phyloP scores from a whole-genome alignment of 2,329 filamentous ascomycete species.

The Xylariaceae sp. region DNA sequence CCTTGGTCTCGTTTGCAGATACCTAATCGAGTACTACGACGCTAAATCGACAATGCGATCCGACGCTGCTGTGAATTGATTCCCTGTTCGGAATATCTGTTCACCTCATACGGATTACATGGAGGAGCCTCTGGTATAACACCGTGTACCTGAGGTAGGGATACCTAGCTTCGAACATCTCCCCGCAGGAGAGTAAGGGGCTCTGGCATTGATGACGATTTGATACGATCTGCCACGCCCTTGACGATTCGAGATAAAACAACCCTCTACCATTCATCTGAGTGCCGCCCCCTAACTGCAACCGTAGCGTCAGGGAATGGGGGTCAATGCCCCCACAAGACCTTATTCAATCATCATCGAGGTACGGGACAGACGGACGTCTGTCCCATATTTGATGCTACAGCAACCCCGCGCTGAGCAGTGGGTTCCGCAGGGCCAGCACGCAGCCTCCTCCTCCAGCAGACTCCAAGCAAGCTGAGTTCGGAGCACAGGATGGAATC shows the following conservation, averaged over 20 bases:
- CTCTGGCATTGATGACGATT: neutral
- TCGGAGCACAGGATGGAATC: neutral
- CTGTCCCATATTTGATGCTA: neutral
- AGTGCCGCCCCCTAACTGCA: too few species aligned
- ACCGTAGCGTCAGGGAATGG: too few species aligned
- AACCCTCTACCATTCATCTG: too few species aligned
- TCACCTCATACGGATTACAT: too few species aligned
- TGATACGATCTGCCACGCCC: neutral
- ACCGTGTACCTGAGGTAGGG: neutral
- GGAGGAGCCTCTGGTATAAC: too few species aligned
- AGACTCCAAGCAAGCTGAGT: neutral
- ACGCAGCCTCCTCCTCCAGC: neutral
- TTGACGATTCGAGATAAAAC: neutral
- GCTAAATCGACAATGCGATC: neutral
- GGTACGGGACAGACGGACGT: too few species aligned
- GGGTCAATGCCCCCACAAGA: too few species aligned
- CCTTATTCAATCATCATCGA: too few species aligned
- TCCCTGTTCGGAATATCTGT: too few species aligned
- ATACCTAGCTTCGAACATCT: too few species aligned
- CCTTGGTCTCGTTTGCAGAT: conserved; percentile 9
- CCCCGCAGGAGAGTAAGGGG: too few species aligned
- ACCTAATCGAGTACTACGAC: neutral
- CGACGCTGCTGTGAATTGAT: neutral
- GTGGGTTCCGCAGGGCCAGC: neutral
- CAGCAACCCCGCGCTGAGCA: neutral